Evolutionary conservation across 2,329 filamentous ascomycete genomes (phyloP), one percentile per base, ranked within the genome.

Genomic region (Pyrenochaeta sp.): DNA sequence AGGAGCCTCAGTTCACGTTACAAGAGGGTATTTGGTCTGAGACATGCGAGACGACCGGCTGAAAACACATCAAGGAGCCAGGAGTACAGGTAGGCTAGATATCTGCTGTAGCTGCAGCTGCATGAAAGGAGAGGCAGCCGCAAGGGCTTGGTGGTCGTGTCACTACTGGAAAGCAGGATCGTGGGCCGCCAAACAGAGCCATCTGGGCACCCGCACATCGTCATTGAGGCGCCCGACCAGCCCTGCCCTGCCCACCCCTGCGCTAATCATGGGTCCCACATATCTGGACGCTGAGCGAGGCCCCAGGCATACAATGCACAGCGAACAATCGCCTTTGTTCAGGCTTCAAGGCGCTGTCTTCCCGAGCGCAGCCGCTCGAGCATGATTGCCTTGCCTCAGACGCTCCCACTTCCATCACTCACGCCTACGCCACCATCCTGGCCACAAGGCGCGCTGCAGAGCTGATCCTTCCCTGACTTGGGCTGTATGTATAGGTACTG

Each of bases 201-300:
- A 56, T 56, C 54, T 55, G 45, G 54, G 56, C 54, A 46, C 19
- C 47, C 47, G 54, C 36, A 47, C 46, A 52, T 62, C 68, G 64
- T 71, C 67, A 68, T 69, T 45, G 58, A 58, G 54, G 58, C 58
- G 55, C 57, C 43, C 50, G 54, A 39, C 30, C 44, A 36, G 12
- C 32, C 8, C 32, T 36, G 6, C 3, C 28, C 5, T 22, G 1
- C 44, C 15, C 34, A 49, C 67, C 71, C 68, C 62, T 65, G 65
- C 58, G 67, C 61, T 66, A 66, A 71, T 71, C 71, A 62, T 40
- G 10, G 53, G 58, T 48, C 50, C 48, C 59, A 42, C 54, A 12
- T 12, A 15, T 50, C 25, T 32, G 37, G 8, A n/a, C n/a, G 8
- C 10, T 12, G 19, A 43, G 10, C 9, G 19, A 13, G 1, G 9